phyloP scores from a whole-genome alignment of 2,329 filamentous ascomycete species.

The Colletotrichum sp. region DNA sequence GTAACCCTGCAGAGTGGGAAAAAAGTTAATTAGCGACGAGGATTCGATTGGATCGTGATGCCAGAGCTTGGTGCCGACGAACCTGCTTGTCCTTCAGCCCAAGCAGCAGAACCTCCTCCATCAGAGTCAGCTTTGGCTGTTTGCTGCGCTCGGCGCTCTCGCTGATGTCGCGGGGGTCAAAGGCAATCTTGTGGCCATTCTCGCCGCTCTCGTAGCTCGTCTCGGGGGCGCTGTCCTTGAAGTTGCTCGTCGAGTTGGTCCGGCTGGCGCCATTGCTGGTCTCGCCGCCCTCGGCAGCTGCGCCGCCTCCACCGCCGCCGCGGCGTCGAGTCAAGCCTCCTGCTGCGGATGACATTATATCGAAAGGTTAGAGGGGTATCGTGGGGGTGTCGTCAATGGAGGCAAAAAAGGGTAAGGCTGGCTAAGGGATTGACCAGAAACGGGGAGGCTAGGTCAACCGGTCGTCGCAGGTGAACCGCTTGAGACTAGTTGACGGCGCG shows the following conservation, averaged over 20 bases:
- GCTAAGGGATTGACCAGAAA: not conserved
- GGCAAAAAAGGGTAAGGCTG: not conserved
- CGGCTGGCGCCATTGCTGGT: conserved; percentile 60
- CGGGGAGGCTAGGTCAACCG: not conserved
- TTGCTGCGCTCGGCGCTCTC: conserved; percentile 96
- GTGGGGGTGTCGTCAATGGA: conserved; percentile 9
- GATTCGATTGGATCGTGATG: not conserved
- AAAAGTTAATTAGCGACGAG: not conserved
- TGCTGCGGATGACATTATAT: conserved; percentile 19
- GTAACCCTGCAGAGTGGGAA: conserved; percentile 71
- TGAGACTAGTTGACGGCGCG: not conserved
- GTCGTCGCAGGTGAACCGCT: conserved; percentile 9
- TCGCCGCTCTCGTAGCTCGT: conserved; percentile 92
- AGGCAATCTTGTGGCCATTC: conserved; percentile 98
- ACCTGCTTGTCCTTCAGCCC: conserved; percentile 99
- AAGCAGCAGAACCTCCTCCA: conserved; percentile 96
- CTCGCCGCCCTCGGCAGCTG: conserved; percentile 62
- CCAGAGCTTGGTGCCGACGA: conserved; percentile 31
- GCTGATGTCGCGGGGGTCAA: conserved; percentile 95
- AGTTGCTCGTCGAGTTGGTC: conserved; percentile 60
- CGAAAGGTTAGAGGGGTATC: conserved; percentile 1
- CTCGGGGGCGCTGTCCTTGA: conserved; percentile 62
- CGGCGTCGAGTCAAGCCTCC: conserved; percentile 66
- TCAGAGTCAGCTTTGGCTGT: conserved; percentile 96
- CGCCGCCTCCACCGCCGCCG: conserved; percentile 69